Evolutionary conservation across 345 rosid species (phyloP).

Genomic region (Arabidopsis arenosa): DNA sequence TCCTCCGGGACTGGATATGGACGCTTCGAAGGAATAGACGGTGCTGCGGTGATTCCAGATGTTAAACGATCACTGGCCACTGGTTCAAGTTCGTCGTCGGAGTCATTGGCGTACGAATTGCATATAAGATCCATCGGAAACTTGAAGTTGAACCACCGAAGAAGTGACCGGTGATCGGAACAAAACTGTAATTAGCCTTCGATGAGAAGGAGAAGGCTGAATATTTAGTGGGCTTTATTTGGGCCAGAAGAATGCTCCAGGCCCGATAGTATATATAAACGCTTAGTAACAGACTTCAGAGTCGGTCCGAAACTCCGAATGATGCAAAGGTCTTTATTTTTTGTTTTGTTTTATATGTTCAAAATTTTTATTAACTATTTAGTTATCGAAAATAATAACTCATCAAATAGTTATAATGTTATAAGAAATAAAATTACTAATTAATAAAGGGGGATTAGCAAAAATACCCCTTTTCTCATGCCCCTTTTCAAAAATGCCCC

Average conservation of each 20-base stretch:
- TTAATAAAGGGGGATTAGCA: too few species aligned
- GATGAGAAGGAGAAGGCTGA: not conserved
- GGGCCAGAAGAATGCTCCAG: not conserved
- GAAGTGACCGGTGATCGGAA: not conserved
- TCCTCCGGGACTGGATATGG: slow-evolving; percentile 36
- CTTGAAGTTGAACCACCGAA: not conserved
- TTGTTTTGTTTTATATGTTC: not conserved
- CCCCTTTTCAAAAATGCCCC: too few species aligned
- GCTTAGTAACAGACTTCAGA: not conserved
- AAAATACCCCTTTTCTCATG: too few species aligned
- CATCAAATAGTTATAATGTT: too few species aligned
- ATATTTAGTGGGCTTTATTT: slow-evolving; percentile 9
- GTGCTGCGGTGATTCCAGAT: not conserved
- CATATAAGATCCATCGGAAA: slow-evolving; percentile 44
- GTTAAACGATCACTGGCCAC: not conserved
- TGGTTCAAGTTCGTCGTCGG: slow-evolving; percentile 45
- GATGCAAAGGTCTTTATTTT: too few species aligned
- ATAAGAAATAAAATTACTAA: too few species aligned
- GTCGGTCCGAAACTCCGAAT: not conserved
- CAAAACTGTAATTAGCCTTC: not conserved
- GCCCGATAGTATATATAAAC: not conserved
- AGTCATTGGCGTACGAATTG: slow-evolving; percentile 41
- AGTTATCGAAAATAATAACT: too few species aligned
- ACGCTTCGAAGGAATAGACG: slow-evolving; percentile 37
- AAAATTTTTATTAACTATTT: too few species aligned